Percentiles rank a stretch among this genome's conserved stretches.
phyloP scores from a whole-genome alignment of 345 rosid species.

The Dipteronia dyeriana region DNA sequence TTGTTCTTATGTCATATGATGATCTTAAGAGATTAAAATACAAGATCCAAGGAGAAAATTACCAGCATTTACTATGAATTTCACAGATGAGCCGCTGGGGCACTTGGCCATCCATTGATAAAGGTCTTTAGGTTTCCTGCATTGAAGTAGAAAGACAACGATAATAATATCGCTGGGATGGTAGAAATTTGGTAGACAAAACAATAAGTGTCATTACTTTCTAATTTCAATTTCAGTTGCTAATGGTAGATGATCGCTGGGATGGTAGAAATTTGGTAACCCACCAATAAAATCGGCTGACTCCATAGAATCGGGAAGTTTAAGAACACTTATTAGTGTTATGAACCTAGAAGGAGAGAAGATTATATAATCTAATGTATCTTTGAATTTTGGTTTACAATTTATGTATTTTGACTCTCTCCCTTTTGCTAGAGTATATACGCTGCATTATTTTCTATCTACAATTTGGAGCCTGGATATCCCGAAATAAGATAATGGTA shows the following conservation, averaged over 20 bases:
- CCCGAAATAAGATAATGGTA: constrained; percentile 71
- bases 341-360: constrained; percentile 57
- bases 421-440: constrained; percentile 53
- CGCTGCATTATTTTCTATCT: constrained; percentile 32
- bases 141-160: constrained; percentile 44
- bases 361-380: constrained; percentile 81
- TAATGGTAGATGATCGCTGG: constrained; percentile 92
- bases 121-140: constrained; percentile 92
- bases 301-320: constrained; percentile 54
- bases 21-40: not conserved
- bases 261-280: constrained; percentile 61
- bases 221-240: constrained; percentile 76
- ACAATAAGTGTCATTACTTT: too few relatives aligned
- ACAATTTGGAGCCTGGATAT: not conserved
- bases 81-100: constrained; percentile 86
- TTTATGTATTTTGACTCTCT: constrained; percentile 82
- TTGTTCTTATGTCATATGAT: not conserved
- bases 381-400: constrained; percentile 76
- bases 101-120: constrained; percentile 92
- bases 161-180: too few relatives aligned
- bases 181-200: too few relatives aligned
- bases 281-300: constrained; percentile 61
- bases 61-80: constrained; percentile 97
- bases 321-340: constrained; percentile 60
- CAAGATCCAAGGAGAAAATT: constrained; percentile 25